Base-by-base conservation (phyloP, 768 basidiomycete genomes). In the Lactarius sanguifluus region DNA sequence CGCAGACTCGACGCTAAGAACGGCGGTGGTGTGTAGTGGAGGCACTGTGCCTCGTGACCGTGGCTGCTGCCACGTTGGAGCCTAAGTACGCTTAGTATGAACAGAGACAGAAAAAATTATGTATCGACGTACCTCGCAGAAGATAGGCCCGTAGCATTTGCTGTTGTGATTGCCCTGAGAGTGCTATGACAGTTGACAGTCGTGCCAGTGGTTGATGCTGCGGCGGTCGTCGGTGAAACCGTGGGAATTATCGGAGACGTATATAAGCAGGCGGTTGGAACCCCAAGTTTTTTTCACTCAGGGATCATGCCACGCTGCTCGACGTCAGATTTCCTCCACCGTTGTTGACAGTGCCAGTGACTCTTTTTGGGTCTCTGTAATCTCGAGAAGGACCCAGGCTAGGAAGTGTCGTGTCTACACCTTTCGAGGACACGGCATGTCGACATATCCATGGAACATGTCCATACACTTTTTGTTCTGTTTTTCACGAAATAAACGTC, bases 261-360 rank as follows among this genome's bases (percentile, higher is more conserved):
- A 76, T 73, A 75, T 72, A 73, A 69, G 18, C 23, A 30, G 43
- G 59, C 61, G 38, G 38, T 59, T 54, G 57, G 30, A 59, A 47
- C 47, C 5, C 6, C 12, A 57, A 38, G 9, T 66, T 71, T 71
- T 71, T 71, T 69, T 73, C 70, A 72, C 74, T 72, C 75, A 79
- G 81, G 76, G 83, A 81, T 80, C 75, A 82, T 85, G 84, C 84
- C 84, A 86, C 84, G 84, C 84, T 85, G 85, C 79, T 76, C 85
- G 85, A 81, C 80, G 84, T 77, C 57, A 75, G 79, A 73, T 47
- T 64, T 66, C 25, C 72, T 75, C 77, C 66, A 85, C 85, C 83
- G 75, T 84, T 80, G 85, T 79, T 76, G 79, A 80, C 84, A 85
- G 84, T 86, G 84, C 84, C 84, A 85, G 85, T 82, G 81, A 84